These are phyloP conservation scores for Globisporangium megalacanthum DNA, from an alignment of 352 stramenopile genomes.

Conservation along the genomic window DNA sequence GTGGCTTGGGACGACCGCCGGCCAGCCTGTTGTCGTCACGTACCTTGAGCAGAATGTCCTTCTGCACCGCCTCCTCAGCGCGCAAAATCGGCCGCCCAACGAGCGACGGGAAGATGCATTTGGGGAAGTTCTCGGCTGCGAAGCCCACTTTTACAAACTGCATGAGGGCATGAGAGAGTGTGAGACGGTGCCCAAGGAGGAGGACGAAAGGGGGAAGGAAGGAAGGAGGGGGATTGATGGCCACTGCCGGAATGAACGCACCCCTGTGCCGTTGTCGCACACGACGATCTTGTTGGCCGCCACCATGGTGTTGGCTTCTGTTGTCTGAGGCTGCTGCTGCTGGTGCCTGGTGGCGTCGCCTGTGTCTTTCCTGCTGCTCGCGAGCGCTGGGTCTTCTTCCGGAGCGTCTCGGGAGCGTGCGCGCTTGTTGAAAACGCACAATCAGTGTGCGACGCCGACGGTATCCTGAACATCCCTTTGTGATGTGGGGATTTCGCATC, in stretches of 20 bases:
- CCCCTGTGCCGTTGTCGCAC: conserved; percentile 85
- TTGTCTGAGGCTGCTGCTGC: not conserved
- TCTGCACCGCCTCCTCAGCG: conserved; percentile 87
- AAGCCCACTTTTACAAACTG: conserved; percentile 92
- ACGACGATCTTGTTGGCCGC: conserved; percentile 86
- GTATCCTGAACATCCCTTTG: not conserved
- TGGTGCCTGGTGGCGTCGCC: not conserved
- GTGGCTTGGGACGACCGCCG: too few relatives aligned
- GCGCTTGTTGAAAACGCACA: not conserved
- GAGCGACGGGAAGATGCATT: conserved; percentile 93
- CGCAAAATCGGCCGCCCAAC: conserved; percentile 92
- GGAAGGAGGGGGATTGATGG: not conserved
- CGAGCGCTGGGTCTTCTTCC: not conserved
- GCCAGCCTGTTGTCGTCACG: not conserved
- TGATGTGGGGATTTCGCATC: too few relatives aligned
- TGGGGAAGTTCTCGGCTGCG: conserved; percentile 93
- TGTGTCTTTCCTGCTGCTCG: not conserved
- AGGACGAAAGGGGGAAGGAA: not conserved
- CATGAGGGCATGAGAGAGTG: not conserved
- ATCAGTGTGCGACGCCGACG: not conserved
- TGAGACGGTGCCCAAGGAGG: not conserved
- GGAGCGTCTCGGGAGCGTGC: too few relatives aligned
- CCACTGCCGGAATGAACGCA: conserved; percentile 22
- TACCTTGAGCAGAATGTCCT: conserved; percentile 84
- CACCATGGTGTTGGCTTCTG: conserved; percentile 38